These are phyloP conservation scores for Megacollybia marginata DNA, from an alignment of 768 basidiomycete species.

Conservation along the genomic window DNA sequence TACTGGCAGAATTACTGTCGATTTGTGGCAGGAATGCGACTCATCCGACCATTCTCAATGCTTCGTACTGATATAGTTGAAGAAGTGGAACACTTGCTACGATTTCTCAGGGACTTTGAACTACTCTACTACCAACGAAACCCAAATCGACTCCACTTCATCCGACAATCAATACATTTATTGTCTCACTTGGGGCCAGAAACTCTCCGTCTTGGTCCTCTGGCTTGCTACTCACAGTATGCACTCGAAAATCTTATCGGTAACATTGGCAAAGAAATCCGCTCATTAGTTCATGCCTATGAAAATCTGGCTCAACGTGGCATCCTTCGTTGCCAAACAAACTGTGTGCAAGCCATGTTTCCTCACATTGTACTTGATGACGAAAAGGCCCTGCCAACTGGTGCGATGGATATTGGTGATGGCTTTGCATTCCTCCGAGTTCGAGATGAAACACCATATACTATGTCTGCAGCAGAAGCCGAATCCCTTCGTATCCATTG, in stretches of 20 bases:
- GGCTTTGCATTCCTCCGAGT: no score
- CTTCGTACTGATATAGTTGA: slow-evolving; percentile 2
- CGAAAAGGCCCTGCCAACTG: no score
- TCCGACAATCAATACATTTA: slow-evolving; percentile 5
- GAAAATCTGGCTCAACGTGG: slow-evolving; percentile 4
- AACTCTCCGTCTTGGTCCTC: slow-evolving; percentile 4
- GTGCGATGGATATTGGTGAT: no score
- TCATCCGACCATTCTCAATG: background rate
- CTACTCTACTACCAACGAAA: no score
- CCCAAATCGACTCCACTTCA: slow-evolving; percentile 7
- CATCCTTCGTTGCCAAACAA: no score
- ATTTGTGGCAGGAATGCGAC: slow-evolving; percentile 1
- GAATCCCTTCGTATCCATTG: no score
- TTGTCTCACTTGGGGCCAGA: slow-evolving; percentile 2
- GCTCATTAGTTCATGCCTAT: slow-evolving; percentile 8
- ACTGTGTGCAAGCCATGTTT: slow-evolving; percentile 7
- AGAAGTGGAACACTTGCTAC: slow-evolving; percentile 7
- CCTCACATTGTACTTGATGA: slow-evolving; percentile 6
- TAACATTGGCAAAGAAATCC: no score
- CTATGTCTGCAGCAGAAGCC: no score
- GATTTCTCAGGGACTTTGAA: slow-evolving; percentile 2
- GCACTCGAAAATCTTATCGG: no score
- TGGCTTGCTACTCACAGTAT: slow-evolving; percentile 2
- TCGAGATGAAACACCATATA: no score
- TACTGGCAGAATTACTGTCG: slow-evolving; percentile 8